Evolutionary conservation across 2,329 filamentous ascomycete genomes (phyloP).

Genomic region (Elsinoe necatrix): DNA sequence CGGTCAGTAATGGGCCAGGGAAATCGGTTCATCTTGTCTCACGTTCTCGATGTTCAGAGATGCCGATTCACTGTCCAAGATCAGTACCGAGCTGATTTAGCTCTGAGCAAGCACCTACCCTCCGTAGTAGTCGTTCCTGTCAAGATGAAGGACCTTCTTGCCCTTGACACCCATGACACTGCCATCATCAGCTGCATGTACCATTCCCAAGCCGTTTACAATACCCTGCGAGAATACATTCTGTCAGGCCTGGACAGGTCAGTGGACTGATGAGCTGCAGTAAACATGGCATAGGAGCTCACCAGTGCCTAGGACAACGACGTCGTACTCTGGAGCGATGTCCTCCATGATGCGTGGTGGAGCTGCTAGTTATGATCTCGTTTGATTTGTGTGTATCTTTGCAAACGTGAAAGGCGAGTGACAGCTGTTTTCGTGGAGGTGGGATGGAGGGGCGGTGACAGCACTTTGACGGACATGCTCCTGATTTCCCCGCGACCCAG

Average conservation of each 20-base stretch:
- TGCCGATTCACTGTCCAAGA: constrained; percentile 66
- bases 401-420: not conserved
- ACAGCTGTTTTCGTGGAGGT: constrained; percentile 8
- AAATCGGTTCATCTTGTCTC: constrained; percentile 28
- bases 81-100: constrained; percentile 19
- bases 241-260: constrained; percentile 67
- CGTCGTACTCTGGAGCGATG: constrained; percentile 97
- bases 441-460: constrained; percentile 14
- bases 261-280: constrained; percentile 18
- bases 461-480: constrained; percentile 2
- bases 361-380: not conserved
- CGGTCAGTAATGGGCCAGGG: constrained; percentile 28
- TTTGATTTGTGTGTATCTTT: not conserved
- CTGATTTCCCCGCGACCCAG: constrained; percentile 6
- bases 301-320: constrained; percentile 97
- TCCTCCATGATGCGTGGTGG: constrained; percentile 65
- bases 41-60: constrained; percentile 95
- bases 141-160: constrained; percentile 98
- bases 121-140: constrained; percentile 97
- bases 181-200: constrained; percentile 23
- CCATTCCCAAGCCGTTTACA: not conserved
- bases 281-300: not conserved
- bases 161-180: constrained; percentile 96
- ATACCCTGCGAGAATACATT: constrained; percentile 98
- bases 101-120: constrained; percentile 52